Base-by-base conservation (phyloP, 2,329 filamentous ascomycete genomes). In the Colletotrichum sp. region DNA sequence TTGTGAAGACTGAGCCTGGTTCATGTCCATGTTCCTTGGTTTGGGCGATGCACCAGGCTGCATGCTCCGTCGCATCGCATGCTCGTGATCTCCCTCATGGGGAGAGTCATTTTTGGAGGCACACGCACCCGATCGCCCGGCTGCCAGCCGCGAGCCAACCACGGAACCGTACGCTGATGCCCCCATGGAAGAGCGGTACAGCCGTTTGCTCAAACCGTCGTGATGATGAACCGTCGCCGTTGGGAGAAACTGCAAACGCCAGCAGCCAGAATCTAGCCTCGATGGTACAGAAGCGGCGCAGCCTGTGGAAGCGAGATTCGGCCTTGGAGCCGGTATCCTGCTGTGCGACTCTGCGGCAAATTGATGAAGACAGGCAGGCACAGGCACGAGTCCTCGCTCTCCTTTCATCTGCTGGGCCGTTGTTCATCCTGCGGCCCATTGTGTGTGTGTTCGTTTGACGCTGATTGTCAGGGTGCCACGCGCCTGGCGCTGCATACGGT, bases 401-500 rank as follows among this genome's bases (percentile, higher is more conserved):
- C 32, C 39, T 61, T 16, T 62, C 55, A 29, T 49, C 25, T 62
- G 27, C 49, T 44, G 34, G 25, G 22, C 39, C 64, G 49, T 44
- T 34, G 32, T 49, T 29, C 22, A 22, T 25, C 13, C 71, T 39
- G 16, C 34, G 34, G 29, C 19, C 57, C 16, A 27, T 27, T 59
- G 55, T 59, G 55, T 27, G 19, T 25, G 27, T 55, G 29, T 59
- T 66, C 66, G 72, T 75, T 52, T 71, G 72, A 66, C 68, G 36
- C 72, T 72, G 63, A 63, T 57, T 72, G 27, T 29, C 63, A 75
- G 52, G 36, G 69, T 75, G 39, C 70, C 72, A 71, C 68, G 72
- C 72, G 72, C 72, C 36, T 62, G 61, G 49, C 57, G 61, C 16
- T 52, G 13, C 61, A 32, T 52, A 62, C 22, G 64, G 65, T 29